Conservation (phyloP, 148 eudicot species). For the Silene latifolia region DNA sequence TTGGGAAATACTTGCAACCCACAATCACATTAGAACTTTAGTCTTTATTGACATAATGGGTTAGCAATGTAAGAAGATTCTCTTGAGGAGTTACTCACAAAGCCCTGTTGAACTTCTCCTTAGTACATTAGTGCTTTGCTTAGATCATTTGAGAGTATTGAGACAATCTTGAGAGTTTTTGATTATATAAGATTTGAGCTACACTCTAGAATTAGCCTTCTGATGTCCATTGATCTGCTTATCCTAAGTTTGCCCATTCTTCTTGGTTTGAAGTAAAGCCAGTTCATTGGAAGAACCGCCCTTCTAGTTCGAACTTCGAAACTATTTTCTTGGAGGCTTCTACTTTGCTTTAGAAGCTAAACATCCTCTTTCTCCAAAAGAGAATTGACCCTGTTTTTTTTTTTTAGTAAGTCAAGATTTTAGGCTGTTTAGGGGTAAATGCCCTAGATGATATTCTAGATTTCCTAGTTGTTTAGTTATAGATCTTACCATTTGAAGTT, state of each 20-base stretch:
- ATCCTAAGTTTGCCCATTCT: neutral
- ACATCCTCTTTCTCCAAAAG: neutral
- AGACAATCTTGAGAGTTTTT: neutral
- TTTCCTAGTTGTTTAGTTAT: neutral
- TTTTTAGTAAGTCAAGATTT: neutral
- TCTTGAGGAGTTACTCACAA: neutral
- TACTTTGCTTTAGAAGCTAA: neutral
- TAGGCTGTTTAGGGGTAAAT: neutral
- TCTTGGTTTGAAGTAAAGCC: neutral
- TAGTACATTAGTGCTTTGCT: neutral
- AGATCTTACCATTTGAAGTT: neutral
- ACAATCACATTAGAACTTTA: neutral
- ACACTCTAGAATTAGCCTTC: neutral
- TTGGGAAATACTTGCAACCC: neutral
- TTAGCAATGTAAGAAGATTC: neutral
- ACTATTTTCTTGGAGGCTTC: neutral
- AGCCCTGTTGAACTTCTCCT: neutral
- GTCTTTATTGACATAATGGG: neutral
- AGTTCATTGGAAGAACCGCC: no score
- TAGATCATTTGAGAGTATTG: neutral
- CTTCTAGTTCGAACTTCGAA: neutral
- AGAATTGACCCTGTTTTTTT: neutral
- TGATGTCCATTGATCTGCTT: no score
- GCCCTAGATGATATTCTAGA: no score
- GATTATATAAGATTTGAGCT: neutral